These are phyloP conservation scores for Hypoxylon sp. DNA, from an alignment of 2,329 filamentous ascomycete species.

Conservation along the genomic window DNA sequence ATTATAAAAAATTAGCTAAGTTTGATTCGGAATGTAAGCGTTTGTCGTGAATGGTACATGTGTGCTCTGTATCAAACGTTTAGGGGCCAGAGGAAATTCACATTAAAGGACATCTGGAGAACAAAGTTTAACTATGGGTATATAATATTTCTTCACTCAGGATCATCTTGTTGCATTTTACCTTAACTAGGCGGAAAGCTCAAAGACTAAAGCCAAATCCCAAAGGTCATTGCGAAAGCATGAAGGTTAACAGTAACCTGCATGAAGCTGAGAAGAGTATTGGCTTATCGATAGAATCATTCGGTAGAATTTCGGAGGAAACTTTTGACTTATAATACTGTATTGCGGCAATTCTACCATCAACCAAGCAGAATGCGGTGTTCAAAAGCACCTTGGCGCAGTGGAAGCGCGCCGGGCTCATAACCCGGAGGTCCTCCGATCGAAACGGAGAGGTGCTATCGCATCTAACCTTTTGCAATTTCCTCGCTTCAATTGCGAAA, in stretches of 20 bases:
- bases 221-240: neutral
- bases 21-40: too few relatives aligned
- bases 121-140: too few relatives aligned
- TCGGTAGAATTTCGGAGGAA: constrained; percentile 7
- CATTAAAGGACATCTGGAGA: too few relatives aligned
- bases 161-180: neutral
- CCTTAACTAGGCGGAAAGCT: neutral
- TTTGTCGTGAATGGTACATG: neutral
- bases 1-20: too few relatives aligned
- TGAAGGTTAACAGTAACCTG: too few relatives aligned
- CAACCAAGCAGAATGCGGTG: neutral
- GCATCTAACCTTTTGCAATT: constrained; percentile 17
- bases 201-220: neutral
- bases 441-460: constrained; percentile 55
- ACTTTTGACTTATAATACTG: neutral
- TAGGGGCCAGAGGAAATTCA: too few relatives aligned
- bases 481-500: constrained; percentile 8
- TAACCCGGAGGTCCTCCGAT: constrained; percentile 56
- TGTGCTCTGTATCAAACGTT: neutral
- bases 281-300: neutral
- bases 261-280: neutral
- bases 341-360: neutral
- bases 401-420: constrained; percentile 56
- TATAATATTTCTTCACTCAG: neutral
- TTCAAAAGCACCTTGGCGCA: constrained; percentile 52